A percentile compares a stretch with the other conserved stretches of the same genome.
These are phyloP conservation scores for Dryas drummondii DNA, from an alignment of 306 rosid species.

Conservation along the genomic window DNA sequence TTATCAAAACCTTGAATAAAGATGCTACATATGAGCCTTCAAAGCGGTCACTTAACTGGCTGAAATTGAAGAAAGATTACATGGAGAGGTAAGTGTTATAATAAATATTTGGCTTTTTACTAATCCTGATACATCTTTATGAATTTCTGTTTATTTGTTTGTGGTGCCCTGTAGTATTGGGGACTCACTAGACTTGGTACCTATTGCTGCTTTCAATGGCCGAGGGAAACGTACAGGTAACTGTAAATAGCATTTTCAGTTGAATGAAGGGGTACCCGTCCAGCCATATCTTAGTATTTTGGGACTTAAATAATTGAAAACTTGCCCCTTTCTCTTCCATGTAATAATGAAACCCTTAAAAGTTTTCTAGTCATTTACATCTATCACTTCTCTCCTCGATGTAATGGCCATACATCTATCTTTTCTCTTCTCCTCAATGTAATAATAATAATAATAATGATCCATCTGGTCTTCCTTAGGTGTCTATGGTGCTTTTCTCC, in stretches of 20 bases:
- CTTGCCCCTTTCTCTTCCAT: not conserved
- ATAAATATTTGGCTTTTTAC: slow-evolving; percentile 14
- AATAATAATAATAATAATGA: not conserved
- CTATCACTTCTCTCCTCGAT: not conserved
- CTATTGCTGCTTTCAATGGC: slow-evolving; percentile 94
- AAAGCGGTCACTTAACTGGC: slow-evolving; percentile 85
- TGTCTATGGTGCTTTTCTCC: slow-evolving; percentile 89
- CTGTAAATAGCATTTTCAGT: slow-evolving; percentile 15
- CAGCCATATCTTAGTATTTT: not conserved
- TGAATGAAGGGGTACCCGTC: slow-evolving; percentile 21
- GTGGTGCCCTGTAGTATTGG: slow-evolving; percentile 66
- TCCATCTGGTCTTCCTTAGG: slow-evolving; percentile 46
- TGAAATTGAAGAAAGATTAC: slow-evolving; percentile 94
- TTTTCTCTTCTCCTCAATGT: not conserved
- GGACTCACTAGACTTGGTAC: slow-evolving; percentile 94
- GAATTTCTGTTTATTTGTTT: slow-evolving; percentile 27
- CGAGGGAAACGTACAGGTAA: slow-evolving; percentile 96
- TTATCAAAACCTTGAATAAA: slow-evolving; percentile 72
- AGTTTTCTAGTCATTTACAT: not conserved
- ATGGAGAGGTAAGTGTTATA: slow-evolving; percentile 56
- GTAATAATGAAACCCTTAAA: not conserved
- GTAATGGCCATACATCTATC: not conserved
- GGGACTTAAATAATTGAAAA: not conserved
- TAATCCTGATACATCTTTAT: slow-evolving; percentile 14
- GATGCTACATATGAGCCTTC: slow-evolving; percentile 97